Base-by-base conservation (phyloP, 2,329 filamentous ascomycete genomes). In the Helotiales sp. region DNA sequence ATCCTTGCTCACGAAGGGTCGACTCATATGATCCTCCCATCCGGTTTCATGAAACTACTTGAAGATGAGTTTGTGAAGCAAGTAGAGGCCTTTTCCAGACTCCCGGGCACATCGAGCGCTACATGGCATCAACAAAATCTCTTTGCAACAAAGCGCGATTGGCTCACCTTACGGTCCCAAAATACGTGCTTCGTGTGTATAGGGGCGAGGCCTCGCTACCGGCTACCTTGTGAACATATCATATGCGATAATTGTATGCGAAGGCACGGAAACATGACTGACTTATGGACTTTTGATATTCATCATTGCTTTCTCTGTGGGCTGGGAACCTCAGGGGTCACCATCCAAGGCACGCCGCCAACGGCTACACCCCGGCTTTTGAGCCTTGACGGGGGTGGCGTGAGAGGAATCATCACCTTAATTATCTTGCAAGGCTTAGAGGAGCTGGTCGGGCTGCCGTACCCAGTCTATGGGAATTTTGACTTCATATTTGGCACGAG, bases 321-420 rank as follows among this genome's bases (percentile, higher is more conserved):
- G 37, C 61, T 40, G 11, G 22, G 66, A 6, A 63, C 58, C 24
- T n/a, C n/a, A n/a, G 55, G 50, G 11, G 54, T 75, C 28, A 49
- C 64, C 6, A 71, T 75, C 20, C 71, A 67, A 11, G 64, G 79
- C 5, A 70, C 78, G 8, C 78, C 78, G 10, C 52, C 63, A 10
- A 80, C 78, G 7, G 64, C 28, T 40, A n/a, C 49, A 15, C 28
- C 60, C 37, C 57, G 62, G n/a, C 64, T 68, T 49, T 47, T 68
- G 26, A 45, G 75, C 62, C 71, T 81, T 66, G 78, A 81, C 71
- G 77, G 78, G 11, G 78, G 78, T 32, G 71, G 75, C 26, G 71
- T 66, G 6, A 65, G 69, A 22, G 74, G 71, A 4, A 70, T 77
- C 8, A 63, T 75, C 4, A 65, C 72, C 15, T 57, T 77, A 24